Base-by-base conservation (phyloP, 2,329 filamentous ascomycete species). In the Beauveria brongniartii region DNA sequence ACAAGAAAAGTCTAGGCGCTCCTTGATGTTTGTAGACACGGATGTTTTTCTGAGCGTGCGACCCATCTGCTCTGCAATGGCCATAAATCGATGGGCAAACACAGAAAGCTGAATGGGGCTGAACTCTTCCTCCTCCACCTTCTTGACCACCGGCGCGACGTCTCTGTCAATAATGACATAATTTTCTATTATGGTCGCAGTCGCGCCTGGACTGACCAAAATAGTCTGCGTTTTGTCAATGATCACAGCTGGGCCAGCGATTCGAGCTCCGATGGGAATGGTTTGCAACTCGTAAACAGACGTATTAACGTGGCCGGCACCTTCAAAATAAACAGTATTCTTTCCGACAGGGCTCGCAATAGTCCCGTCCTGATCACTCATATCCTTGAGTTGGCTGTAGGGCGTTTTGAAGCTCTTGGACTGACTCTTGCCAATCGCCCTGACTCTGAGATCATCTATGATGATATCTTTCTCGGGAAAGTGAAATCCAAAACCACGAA, bases 21-120 rank as follows among this genome's bases (percentile, higher is more conserved):
- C 90, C 67, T 93, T 89, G 71, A 92, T 88, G 66, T 92, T 92
- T 0, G 87, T 90, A 61, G 83, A 88, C 16, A 92, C 86, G 65
- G 85, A 86, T 0, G 88, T 91, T 74, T 91, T 91, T 68, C 92
- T 88, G n/a, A 93, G 73, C 3, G 88, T 87, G 56, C 87, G 80
- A 0, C 90, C 89, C 89, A 92, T 92, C 68, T 92, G 89, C 71
- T 92, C 90, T 0, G 90, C 90, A 64, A 92, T 90, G 3, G 87
- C 85, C 89, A 92, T 92, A 74, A 93, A 93, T 3, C 89, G 80
- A 70, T 92, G 88, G 0, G 85, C 87, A 67, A 93, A 92, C 62
- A 92, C 87, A 65, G 84, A 88, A 1, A 93, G 78, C 71, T 89
- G 81, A 65, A 92, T 89, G 10, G 88, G 88, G 61, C 64, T 65